Evolutionary conservation across 2,329 filamentous ascomycete genomes (phyloP).

Genomic region (Pleoardoris graminearum): DNA sequence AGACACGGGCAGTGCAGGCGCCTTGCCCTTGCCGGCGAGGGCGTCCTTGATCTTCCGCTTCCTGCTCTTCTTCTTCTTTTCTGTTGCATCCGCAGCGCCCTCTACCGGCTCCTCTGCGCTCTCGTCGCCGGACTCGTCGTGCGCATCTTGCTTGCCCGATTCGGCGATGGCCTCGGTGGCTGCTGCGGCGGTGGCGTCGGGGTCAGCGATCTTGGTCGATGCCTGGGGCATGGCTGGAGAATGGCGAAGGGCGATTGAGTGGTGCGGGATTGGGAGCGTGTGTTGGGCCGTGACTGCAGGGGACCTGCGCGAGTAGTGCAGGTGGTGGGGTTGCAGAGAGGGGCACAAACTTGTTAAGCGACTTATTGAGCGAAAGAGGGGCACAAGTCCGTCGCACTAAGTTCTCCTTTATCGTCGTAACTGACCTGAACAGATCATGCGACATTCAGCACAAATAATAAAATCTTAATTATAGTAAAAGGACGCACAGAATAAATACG

Average conservation of each 20-base stretch:
- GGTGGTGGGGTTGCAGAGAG: background rate
- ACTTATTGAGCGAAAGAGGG: no score
- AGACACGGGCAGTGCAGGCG: constrained; percentile 24
- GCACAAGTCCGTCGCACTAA: no score
- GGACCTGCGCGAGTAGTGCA: background rate
- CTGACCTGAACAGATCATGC: no score
- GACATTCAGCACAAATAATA: no score
- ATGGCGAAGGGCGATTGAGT: no score
- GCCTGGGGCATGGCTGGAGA: constrained; percentile 47
- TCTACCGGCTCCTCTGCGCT: constrained; percentile 43
- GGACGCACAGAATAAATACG: no score
- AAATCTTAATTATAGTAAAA: no score
- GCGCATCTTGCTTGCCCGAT: constrained; percentile 33
- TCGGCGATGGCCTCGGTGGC: constrained; percentile 48
- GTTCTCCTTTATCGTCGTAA: no score
- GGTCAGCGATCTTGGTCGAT: constrained; percentile 66
- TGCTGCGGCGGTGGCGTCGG: constrained; percentile 54
- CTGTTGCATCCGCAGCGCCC: constrained; percentile 39
- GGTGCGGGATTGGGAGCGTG: background rate
- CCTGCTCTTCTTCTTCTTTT: constrained; percentile 70
- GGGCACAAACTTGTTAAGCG: no score
- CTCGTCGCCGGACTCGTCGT: constrained; percentile 37
- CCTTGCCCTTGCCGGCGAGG: constrained; percentile 41
- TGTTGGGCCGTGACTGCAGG: background rate
- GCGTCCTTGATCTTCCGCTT: constrained; percentile 62